These are phyloP conservation scores for Tulasnella sp. DNA, from an alignment of 768 basidiomycete genomes.

Conservation along the genomic window DNA sequence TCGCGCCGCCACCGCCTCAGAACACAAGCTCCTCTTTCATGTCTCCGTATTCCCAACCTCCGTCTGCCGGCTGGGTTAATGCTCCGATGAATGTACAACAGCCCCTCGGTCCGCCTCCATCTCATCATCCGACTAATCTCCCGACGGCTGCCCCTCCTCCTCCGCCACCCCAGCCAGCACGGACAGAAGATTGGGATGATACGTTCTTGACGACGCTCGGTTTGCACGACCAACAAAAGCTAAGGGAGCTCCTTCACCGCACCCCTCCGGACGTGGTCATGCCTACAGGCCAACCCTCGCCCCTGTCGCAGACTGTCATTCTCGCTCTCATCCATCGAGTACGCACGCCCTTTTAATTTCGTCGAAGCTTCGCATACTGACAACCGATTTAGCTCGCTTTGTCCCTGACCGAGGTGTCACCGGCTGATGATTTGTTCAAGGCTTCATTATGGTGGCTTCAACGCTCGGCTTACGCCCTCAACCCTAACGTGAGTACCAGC, in stretches of 20 bases:
- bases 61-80: background rate
- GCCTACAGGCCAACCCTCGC: slow-evolving; percentile 55
- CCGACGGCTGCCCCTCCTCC: background rate
- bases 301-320: slow-evolving; percentile 79
- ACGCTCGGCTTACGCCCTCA: slow-evolving; percentile 64
- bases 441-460: slow-evolving; percentile 84
- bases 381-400: slow-evolving; percentile 55
- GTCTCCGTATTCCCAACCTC: slow-evolving; percentile 11
- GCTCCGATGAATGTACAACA: slow-evolving; percentile 17
- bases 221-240: slow-evolving; percentile 67
- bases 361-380: background rate
- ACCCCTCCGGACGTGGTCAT: slow-evolving; percentile 78
- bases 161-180: slow-evolving; percentile 24
- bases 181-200: slow-evolving; percentile 75
- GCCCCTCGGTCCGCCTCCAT: slow-evolving; percentile 44
- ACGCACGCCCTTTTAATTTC: slow-evolving; percentile 38
- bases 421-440: slow-evolving; percentile 77
- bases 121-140: slow-evolving; percentile 45
- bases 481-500: slow-evolving; percentile 54
- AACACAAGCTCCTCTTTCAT: slow-evolving; percentile 21
- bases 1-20: slow-evolving; percentile 11
- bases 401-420: slow-evolving; percentile 69
- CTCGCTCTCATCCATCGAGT: slow-evolving; percentile 80
- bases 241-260: slow-evolving; percentile 66
- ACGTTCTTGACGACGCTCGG: slow-evolving; percentile 72